phyloP scores from a whole-genome alignment of 2,329 filamentous ascomycete species.

The Penicillium fuscoglaucum region DNA sequence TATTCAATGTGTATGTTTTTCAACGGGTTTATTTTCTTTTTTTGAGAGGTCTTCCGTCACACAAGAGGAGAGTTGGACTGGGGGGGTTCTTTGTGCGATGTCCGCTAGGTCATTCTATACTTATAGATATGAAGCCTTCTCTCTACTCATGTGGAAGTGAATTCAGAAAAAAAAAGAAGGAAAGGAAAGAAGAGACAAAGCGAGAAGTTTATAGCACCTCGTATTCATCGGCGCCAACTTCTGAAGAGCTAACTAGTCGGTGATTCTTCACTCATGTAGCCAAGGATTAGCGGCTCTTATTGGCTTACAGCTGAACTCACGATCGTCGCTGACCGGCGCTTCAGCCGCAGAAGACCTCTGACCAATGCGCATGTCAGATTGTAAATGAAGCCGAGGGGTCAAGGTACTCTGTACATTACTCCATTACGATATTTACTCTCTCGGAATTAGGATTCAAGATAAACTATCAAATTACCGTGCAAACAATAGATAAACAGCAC shows the following conservation, averaged over 20 bases:
- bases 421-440: neutral
- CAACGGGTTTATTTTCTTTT: neutral
- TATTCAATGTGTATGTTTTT: neutral
- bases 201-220: neutral
- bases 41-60: neutral
- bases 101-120: neutral
- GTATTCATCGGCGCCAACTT: neutral
- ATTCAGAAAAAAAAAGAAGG: neutral
- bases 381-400: neutral
- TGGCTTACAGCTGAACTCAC: conserved; percentile 1
- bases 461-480: conserved; percentile 4
- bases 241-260: neutral
- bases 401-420: neutral
- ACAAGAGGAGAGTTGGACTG: neutral
- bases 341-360: neutral
- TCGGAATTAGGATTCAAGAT: neutral
- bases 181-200: neutral
- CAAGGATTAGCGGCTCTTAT: conserved; percentile 6
- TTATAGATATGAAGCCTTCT: neutral
- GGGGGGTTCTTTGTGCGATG: neutral
- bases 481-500: conserved; percentile 7
- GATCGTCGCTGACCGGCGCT: conserved; percentile 2
- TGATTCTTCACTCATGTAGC: neutral
- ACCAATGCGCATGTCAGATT: conserved; percentile 1
- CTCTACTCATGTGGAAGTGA: neutral